These are phyloP conservation scores for Leccinellum albellum DNA, from an alignment of 768 basidiomycete species.

Conservation along the genomic window DNA sequence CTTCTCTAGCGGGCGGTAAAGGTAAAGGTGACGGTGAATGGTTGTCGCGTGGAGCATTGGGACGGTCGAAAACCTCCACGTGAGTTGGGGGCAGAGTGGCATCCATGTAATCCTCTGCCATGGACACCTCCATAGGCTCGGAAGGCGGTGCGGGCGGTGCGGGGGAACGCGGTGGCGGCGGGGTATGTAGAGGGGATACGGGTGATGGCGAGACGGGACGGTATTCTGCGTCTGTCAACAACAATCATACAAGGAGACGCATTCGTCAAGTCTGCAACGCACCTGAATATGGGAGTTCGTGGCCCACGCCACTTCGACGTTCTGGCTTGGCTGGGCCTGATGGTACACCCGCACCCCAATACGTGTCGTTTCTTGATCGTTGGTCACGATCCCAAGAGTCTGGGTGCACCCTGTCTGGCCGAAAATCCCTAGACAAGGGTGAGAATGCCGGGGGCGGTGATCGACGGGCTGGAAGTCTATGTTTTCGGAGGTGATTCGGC, in stretches of 20 bases:
- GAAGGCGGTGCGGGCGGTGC: slow-evolving; percentile 30
- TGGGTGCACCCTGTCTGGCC: slow-evolving; percentile 33
- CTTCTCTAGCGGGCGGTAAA: slow-evolving; percentile 29
- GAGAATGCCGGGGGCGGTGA: slow-evolving; percentile 37
- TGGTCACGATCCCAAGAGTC: slow-evolving; percentile 35
- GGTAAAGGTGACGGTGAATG: slow-evolving; percentile 44
- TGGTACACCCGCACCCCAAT: slow-evolving; percentile 10
- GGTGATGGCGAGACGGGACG: slow-evolving; percentile 22
- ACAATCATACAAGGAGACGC: not conserved
- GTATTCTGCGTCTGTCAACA: slow-evolving; percentile 15
- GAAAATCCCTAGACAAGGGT: slow-evolving; percentile 36
- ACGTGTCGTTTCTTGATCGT: slow-evolving; percentile 30
- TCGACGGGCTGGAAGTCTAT: slow-evolving; percentile 35
- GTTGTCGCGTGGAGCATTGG: slow-evolving; percentile 42
- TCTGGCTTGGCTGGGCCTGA: slow-evolving; percentile 5
- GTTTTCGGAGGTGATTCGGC: slow-evolving; percentile 31
- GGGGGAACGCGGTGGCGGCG: slow-evolving; percentile 23
- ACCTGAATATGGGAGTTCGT: slow-evolving; percentile 11
- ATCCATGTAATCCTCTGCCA: slow-evolving; percentile 2
- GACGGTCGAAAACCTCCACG: slow-evolving; percentile 41
- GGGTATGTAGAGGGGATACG: slow-evolving; percentile 20
- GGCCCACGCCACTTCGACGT: slow-evolving; percentile 2
- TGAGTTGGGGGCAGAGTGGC: slow-evolving; percentile 35
- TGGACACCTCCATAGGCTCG: slow-evolving; percentile 34
- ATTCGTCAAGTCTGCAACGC: not conserved